Evolutionary conservation across 176 grass and related monocot genomes (phyloP).

Genomic region (Aegilops speltoides): DNA sequence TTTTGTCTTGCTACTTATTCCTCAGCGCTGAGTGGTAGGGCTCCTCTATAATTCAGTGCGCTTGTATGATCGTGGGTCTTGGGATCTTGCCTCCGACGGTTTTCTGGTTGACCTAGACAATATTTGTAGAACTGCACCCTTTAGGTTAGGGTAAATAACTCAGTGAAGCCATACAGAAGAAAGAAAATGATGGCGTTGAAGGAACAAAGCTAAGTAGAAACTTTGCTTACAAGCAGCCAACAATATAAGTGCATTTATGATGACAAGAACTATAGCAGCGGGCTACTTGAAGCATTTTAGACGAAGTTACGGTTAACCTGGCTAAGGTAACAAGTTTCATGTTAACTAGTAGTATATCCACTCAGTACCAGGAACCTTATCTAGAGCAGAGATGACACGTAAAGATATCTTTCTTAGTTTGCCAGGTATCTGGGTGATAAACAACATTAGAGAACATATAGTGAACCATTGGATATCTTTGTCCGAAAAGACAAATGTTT

Average conservation of each 20-base stretch:
- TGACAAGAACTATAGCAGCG: not conserved
- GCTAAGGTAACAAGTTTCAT: not conserved
- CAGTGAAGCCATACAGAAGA: not conserved
- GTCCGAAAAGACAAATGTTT: not conserved
- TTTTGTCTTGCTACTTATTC: not conserved
- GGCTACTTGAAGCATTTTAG: not conserved
- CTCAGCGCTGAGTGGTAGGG: not conserved
- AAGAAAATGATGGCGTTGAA: not conserved
- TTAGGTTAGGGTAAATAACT: not conserved
- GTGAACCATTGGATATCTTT: not conserved
- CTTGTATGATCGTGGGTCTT: slow-evolving; percentile 15
- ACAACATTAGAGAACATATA: slow-evolving; percentile 6
- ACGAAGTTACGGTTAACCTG: not conserved
- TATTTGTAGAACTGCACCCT: not conserved
- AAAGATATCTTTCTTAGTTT: not conserved
- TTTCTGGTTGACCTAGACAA: slow-evolving; percentile 12
- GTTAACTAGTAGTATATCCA: not conserved
- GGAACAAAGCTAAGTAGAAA: slow-evolving; percentile 5
- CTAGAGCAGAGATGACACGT: not conserved
- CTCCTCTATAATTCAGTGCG: slow-evolving; percentile 17
- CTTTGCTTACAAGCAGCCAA: not conserved
- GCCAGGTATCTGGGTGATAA: slow-evolving; percentile 8
- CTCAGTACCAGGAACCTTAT: not conserved
- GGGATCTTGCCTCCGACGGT: not conserved
- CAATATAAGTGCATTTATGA: not conserved